Percentiles rank a stretch among this genome's conserved stretches.
Evolutionary conservation across 345 rosid genomes (phyloP).

Genomic region (Viola odorata): DNA sequence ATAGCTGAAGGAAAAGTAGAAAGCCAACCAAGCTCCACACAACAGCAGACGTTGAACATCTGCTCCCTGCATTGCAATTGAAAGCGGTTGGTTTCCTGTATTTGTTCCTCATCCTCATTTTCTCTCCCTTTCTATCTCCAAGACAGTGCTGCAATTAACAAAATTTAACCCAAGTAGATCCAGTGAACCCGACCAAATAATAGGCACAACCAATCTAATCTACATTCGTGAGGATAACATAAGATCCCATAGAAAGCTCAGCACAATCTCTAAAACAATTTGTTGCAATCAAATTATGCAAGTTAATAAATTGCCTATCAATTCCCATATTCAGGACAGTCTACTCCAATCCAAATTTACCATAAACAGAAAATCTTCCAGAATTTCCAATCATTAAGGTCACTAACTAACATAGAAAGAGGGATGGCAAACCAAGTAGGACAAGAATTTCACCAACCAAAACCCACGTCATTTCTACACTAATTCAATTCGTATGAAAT

Average conservation of each 20-base stretch:
- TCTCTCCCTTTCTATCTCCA: slow-evolving; percentile 47
- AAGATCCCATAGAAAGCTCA: background rate
- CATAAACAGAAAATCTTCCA: background rate
- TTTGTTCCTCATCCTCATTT: slow-evolving; percentile 75
- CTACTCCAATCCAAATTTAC: slow-evolving; percentile 1
- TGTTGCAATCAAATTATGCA: background rate
- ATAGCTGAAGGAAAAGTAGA: slow-evolving; percentile 52
- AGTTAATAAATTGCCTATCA: background rate
- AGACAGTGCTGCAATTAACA: slow-evolving; percentile 53
- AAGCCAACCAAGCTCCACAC: slow-evolving; percentile 76
- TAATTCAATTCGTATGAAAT: background rate
- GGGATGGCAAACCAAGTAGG: background rate
- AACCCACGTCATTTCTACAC: background rate
- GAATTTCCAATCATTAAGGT: background rate
- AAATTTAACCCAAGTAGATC: slow-evolving; percentile 45
- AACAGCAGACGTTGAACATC: slow-evolving; percentile 47
- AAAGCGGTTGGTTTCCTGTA: slow-evolving; percentile 65
- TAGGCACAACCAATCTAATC: slow-evolving; percentile 21
- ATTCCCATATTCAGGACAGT: background rate
- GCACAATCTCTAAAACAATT: background rate
- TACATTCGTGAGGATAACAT: background rate
- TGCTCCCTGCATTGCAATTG: slow-evolving; percentile 70
- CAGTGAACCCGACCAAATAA: slow-evolving; percentile 27
- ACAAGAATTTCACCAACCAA: background rate
- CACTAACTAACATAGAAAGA: background rate